Evolutionary conservation across 495 filamentous ascomycete genomes (phyloP).

Genomic region (Massariosphaeria phaeospora): DNA sequence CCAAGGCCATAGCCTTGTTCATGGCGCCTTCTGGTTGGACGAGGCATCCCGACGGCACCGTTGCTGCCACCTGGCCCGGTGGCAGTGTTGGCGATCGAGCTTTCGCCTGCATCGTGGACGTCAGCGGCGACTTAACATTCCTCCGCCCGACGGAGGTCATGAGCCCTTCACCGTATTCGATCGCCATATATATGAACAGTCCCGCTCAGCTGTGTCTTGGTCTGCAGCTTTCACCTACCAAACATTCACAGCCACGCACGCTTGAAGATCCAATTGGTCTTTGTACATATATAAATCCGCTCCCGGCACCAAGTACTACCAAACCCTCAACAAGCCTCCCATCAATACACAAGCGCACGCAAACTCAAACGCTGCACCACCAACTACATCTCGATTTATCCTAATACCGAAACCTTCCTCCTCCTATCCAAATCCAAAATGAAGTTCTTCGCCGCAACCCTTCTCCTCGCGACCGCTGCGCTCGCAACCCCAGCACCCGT

Average conservation of each 20-base stretch:
- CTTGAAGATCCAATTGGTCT: too few species aligned
- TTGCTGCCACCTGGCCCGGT: too few species aligned
- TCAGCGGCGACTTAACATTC: too few species aligned
- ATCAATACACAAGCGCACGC: not conserved
- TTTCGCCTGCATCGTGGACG: not conserved
- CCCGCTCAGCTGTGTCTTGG: too few species aligned
- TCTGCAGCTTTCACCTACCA: too few species aligned
- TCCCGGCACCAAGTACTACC: not conserved
- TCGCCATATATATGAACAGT: too few species aligned
- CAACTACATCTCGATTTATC: not conserved
- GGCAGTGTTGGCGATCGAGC: not conserved
- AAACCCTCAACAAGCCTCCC: not conserved
- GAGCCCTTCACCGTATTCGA: too few species aligned
- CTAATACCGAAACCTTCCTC: not conserved
- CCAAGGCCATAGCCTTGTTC: slow-evolving; percentile 8
- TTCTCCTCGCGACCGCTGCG: slow-evolving; percentile 23
- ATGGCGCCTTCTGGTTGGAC: not conserved
- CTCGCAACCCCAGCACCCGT: slow-evolving; percentile 15
- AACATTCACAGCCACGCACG: too few species aligned
- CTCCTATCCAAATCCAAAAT: slow-evolving; percentile 5
- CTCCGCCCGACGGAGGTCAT: too few species aligned
- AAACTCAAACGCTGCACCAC: not conserved
- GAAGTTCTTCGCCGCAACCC: slow-evolving; percentile 19
- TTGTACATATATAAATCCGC: too few species aligned
- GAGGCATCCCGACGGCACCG: not conserved